A percentile compares a stretch with the other conserved stretches of the same genome.
Evolutionary conservation across 2,329 filamentous ascomycete species (phyloP).

Genomic region (Arthrobotrys megalospora): DNA sequence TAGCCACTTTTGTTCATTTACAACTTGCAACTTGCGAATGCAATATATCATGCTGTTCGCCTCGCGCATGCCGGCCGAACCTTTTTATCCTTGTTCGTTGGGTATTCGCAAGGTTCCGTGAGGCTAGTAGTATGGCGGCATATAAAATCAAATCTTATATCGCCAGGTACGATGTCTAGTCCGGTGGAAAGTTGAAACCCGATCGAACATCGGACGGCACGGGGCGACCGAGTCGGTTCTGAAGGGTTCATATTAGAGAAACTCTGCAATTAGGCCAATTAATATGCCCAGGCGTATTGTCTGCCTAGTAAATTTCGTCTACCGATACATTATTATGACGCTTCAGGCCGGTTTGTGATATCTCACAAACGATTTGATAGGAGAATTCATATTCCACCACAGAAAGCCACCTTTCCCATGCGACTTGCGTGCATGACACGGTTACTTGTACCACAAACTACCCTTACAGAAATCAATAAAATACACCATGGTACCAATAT

Average conservation of each 20-base stretch:
- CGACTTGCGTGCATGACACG: slow-evolving; percentile 11
- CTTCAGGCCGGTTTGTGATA: not conserved
- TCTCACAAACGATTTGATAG: not conserved
- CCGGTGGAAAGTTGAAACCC: too few species aligned
- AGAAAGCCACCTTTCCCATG: slow-evolving; percentile 3
- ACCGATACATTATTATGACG: not conserved
- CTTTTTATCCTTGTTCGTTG: not conserved
- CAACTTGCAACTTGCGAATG: not conserved
- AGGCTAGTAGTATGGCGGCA: not conserved
- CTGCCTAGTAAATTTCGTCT: not conserved
- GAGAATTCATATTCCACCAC: not conserved
- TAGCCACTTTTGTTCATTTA: too few species aligned
- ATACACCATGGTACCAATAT: not conserved
- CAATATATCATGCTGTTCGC: not conserved
- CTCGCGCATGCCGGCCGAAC: not conserved
- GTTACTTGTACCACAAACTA: not conserved
- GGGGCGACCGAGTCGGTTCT: too few species aligned
- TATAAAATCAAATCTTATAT: not conserved
- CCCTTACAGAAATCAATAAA: not conserved
- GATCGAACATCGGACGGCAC: too few species aligned
- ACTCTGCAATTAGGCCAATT: not conserved
- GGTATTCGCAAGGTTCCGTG: not conserved
- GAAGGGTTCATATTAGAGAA: too few species aligned
- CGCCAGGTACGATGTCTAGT: not conserved
- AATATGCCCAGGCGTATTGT: not conserved